A percentile compares a stretch with the other conserved stretches of the same genome.
These are phyloP conservation scores for Alternaria metachromatica DNA, from an alignment of 2,329 filamentous ascomycete genomes.

Conservation along the genomic window DNA sequence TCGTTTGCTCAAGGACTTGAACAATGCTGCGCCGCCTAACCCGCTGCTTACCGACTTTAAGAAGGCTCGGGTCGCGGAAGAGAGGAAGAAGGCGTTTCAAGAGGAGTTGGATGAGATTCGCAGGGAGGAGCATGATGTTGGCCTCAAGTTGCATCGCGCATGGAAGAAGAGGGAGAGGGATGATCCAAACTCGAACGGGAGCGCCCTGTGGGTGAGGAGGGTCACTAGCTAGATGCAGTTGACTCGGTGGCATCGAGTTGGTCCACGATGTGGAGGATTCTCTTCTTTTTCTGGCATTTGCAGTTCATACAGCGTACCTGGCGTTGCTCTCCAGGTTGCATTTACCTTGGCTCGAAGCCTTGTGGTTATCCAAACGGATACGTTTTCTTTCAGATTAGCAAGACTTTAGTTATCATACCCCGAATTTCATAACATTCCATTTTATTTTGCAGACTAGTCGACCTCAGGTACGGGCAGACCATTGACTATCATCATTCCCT, in stretches of 20 bases:
- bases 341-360: background rate
- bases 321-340: background rate
- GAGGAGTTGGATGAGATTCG: constrained; percentile 49
- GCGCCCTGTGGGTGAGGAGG: constrained; percentile 49
- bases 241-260: background rate
- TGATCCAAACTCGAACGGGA: constrained; percentile 40
- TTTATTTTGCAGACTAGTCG: constrained; percentile 49
- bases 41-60: constrained; percentile 49
- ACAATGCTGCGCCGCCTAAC: constrained; percentile 44
- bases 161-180: constrained; percentile 49
- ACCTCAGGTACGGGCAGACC: constrained; percentile 78
- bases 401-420: background rate
- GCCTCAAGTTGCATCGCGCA: constrained; percentile 49
- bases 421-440: background rate
- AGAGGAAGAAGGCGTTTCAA: constrained; percentile 44
- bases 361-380: background rate
- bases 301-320: background rate
- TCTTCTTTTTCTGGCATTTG: background rate
- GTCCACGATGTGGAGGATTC: background rate
- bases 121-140: constrained; percentile 49
- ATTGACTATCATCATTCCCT: constrained; percentile 74
- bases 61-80: constrained; percentile 42
- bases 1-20: constrained; percentile 45
- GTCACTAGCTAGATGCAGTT: constrained; percentile 34
- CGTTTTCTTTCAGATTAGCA: background rate